Conservation (phyloP, 73 alveolate genomes). For the Paraurostyla sp. region DNA sequence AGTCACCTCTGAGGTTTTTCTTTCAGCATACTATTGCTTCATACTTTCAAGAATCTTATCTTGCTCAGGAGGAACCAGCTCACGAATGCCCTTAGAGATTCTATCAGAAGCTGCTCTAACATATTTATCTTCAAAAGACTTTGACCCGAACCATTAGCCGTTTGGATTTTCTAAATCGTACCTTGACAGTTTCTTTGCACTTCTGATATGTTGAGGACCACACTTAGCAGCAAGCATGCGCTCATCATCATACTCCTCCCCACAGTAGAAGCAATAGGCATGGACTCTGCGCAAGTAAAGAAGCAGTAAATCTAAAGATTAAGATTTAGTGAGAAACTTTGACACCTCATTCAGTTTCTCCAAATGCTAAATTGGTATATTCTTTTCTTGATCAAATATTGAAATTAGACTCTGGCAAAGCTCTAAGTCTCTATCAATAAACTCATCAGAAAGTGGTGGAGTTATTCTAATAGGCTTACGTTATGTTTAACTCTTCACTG, state of each 20-base stretch:
- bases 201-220: slow-evolving; percentile 89
- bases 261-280: slow-evolving; percentile 94
- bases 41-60: slow-evolving; percentile 71
- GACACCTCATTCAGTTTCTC: neutral
- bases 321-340: slow-evolving; percentile 55
- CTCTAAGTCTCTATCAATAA: slow-evolving; percentile 80
- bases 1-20: slow-evolving; percentile 71
- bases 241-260: slow-evolving; percentile 94
- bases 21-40: slow-evolving; percentile 73
- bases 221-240: slow-evolving; percentile 93
- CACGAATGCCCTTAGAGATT: slow-evolving; percentile 45
- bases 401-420: slow-evolving; percentile 78
- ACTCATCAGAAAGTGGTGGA: slow-evolving; percentile 84
- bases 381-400: slow-evolving; percentile 82
- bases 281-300: slow-evolving; percentile 93
- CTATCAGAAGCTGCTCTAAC: slow-evolving; percentile 71
- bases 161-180: slow-evolving; percentile 50
- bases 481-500: slow-evolving; percentile 72
- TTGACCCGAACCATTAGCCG: neutral
- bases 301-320: slow-evolving; percentile 82
- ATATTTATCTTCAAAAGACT: slow-evolving; percentile 53
- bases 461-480: slow-evolving; percentile 81
- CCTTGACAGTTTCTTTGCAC: slow-evolving; percentile 69
- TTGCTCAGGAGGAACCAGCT: slow-evolving; percentile 65
- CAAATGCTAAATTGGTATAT: slow-evolving; percentile 5